Conservation (phyloP, 306 rosid genomes). For the Hippophae gyantsensis region DNA sequence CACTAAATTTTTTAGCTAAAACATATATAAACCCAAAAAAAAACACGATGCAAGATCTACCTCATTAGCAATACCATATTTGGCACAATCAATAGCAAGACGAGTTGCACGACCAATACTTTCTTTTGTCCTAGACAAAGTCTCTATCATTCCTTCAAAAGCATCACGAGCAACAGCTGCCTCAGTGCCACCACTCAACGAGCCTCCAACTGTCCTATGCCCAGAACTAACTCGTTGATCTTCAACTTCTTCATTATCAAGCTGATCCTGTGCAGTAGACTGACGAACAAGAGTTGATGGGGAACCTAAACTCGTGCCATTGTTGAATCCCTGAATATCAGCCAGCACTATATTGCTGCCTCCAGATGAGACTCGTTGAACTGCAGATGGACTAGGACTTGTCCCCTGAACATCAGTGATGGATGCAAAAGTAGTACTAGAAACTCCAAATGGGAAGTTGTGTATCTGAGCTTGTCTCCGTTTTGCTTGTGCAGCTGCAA, state of each 20-base stretch:
- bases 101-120: slow-evolving; percentile 99
- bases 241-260: slow-evolving; percentile 60
- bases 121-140: slow-evolving; percentile 94
- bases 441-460: slow-evolving; percentile 35
- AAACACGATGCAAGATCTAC: slow-evolving; percentile 26
- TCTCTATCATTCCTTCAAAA: slow-evolving; percentile 99
- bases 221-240: slow-evolving; percentile 67
- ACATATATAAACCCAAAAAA: background rate
- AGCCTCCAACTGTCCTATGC: slow-evolving; percentile 56
- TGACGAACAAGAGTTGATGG: slow-evolving; percentile 49
- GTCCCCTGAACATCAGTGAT: slow-evolving; percentile 38
- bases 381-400: slow-evolving; percentile 66
- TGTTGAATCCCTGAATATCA: slow-evolving; percentile 52
- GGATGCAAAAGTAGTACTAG: slow-evolving; percentile 25
- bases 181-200: slow-evolving; percentile 94
- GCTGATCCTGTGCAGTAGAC: slow-evolving; percentile 42
- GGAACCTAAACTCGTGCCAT: slow-evolving; percentile 40
- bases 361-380: slow-evolving; percentile 45
- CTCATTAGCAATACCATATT: slow-evolving; percentile 97
- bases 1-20: background rate
- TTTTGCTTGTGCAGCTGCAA: slow-evolving; percentile 93
- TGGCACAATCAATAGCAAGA: slow-evolving; percentile 97
- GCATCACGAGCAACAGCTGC: slow-evolving; percentile 99
- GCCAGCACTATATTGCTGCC: slow-evolving; percentile 33
- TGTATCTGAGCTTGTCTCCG: slow-evolving; percentile 68